Conservation (phyloP, 1,284 basidiomycete genomes). For the Malassezia restricta region DNA sequence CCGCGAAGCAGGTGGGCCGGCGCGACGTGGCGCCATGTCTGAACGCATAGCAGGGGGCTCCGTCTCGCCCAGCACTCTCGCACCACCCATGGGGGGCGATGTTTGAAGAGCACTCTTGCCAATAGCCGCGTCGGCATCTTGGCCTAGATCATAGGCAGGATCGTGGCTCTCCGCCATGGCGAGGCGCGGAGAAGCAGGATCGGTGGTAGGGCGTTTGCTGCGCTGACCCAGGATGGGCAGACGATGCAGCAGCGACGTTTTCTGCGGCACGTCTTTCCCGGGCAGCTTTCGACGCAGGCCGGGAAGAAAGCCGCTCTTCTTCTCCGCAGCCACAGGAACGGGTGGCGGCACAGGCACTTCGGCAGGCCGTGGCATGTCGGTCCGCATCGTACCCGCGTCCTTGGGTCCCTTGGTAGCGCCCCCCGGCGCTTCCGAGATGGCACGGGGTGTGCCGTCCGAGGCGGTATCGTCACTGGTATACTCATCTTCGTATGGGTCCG, state of each 20-base stretch:
- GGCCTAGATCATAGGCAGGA: slow-evolving; percentile 1
- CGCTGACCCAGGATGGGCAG: not conserved
- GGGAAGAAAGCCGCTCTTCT: not conserved
- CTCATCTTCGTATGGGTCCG: slow-evolving; percentile 2
- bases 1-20: no score
- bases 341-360: not conserved
- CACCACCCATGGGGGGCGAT: not conserved
- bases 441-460: slow-evolving; percentile 2
- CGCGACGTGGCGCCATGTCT: no score
- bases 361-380: no score
- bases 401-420: no score
- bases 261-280: not conserved
- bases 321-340: not conserved
- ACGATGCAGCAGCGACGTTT: not conserved
- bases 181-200: not conserved
- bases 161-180: slow-evolving; percentile 5
- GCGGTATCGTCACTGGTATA: slow-evolving; percentile 1
- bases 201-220: not conserved
- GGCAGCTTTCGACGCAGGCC: not conserved
- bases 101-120: not conserved
- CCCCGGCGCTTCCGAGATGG: not conserved
- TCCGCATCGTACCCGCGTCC: no score
- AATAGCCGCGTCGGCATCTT: slow-evolving; percentile 1
- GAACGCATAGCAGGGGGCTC: no score
- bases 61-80: not conserved